Evolutionary conservation across 2,329 filamentous ascomycete genomes (phyloP).

Genomic region (Ilyonectria mors-panacis): DNA sequence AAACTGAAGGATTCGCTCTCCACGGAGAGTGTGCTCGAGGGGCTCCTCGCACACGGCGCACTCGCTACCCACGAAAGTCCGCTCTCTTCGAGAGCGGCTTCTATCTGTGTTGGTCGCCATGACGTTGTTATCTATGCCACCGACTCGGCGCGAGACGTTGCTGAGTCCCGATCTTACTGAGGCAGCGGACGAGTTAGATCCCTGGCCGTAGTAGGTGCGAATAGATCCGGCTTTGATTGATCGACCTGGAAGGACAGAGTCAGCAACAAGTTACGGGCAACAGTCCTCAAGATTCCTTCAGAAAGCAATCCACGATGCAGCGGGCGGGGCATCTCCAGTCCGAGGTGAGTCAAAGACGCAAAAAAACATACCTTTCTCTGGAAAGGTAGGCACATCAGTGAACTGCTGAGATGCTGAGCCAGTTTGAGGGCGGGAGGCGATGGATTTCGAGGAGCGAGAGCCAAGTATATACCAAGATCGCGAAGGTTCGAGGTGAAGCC

Average conservation of each 20-base stretch:
- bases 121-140: constrained; percentile 58
- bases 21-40: constrained; percentile 92
- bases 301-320: background rate
- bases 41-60: constrained; percentile 98
- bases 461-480: constrained; percentile 50
- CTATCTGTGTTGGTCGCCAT: constrained; percentile 73
- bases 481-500: constrained; percentile 47
- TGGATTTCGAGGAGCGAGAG: constrained; percentile 42
- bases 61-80: constrained; percentile 95
- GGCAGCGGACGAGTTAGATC: constrained; percentile 51
- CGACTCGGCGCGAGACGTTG: constrained; percentile 53
- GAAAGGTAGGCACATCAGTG: constrained; percentile 53
- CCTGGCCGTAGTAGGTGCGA: constrained; percentile 42
- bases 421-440: constrained; percentile 46
- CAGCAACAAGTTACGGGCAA: constrained; percentile 11
- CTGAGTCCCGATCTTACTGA: constrained; percentile 53
- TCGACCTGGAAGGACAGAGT: constrained; percentile 40
- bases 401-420: constrained; percentile 45
- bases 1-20: constrained; percentile 95
- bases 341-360: background rate
- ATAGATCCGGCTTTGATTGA: constrained; percentile 48
- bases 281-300: background rate
- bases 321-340: background rate
- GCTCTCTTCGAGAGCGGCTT: constrained; percentile 84
- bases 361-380: constrained; percentile 57